Percentiles rank a stretch among this genome's conserved stretches.
These are phyloP conservation scores for Xylariaceae sp. DNA, from an alignment of 2,329 filamentous ascomycete genomes.

Conservation along the genomic window DNA sequence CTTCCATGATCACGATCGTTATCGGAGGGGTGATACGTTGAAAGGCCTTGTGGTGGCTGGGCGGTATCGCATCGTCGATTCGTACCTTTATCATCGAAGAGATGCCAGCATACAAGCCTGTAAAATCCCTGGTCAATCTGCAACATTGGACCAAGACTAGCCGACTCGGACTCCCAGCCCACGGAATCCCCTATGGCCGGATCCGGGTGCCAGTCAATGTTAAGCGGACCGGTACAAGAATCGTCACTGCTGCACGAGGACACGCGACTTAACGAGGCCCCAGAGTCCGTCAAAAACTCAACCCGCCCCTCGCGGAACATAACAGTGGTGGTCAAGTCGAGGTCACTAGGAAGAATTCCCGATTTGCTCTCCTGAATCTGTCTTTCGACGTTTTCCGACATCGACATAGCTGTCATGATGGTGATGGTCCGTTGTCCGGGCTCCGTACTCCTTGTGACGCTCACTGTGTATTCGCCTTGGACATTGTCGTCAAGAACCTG, in stretches of 20 bases:
- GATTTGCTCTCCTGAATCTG: constrained; percentile 15
- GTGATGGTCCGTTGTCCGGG: constrained; percentile 22
- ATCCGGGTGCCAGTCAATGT: constrained; percentile 49
- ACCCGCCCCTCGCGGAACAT: neutral
- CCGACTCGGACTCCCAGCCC: constrained; percentile 45
- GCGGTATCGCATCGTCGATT: constrained; percentile 26
- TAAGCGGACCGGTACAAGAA: constrained; percentile 33
- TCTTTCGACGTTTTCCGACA: neutral
- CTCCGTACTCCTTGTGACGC: constrained; percentile 13
- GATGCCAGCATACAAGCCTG: constrained; percentile 52
- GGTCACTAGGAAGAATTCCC: constrained; percentile 9
- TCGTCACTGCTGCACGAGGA: neutral
- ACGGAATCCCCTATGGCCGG: constrained; percentile 54
- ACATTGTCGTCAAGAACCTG: constrained; percentile 21
- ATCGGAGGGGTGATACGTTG: constrained; percentile 45
- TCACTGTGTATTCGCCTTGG: constrained; percentile 24
- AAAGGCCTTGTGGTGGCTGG: neutral
- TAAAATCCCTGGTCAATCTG: constrained; percentile 45
- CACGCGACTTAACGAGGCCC: neutral
- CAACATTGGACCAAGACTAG: constrained; percentile 50
- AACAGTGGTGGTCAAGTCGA: constrained; percentile 15
- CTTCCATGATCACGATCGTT: too few species aligned
- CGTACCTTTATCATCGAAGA: constrained; percentile 44
- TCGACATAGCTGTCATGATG: constrained; percentile 16
- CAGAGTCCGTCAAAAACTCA: neutral